These are phyloP conservation scores for Fusarium austroafricanum DNA, from an alignment of 2,329 filamentous ascomycete genomes.

Conservation along the genomic window DNA sequence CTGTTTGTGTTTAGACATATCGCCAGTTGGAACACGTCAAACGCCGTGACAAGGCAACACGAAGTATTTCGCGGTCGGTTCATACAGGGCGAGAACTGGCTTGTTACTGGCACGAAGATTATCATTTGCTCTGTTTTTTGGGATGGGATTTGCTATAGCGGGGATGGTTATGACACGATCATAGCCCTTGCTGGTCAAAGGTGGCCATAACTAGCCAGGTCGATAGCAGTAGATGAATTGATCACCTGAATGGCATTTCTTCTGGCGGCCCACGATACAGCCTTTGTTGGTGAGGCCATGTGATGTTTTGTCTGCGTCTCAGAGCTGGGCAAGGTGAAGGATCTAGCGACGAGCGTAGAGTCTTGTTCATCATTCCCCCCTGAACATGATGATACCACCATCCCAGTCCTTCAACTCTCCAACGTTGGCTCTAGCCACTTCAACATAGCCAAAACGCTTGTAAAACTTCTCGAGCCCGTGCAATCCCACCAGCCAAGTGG, in stretches of 20 bases:
- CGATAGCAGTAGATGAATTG: constrained; percentile 10
- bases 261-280: neutral
- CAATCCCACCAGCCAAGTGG: constrained; percentile 51
- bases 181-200: constrained; percentile 15
- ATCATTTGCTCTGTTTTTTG: constrained; percentile 10
- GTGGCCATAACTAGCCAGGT: constrained; percentile 2
- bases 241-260: neutral
- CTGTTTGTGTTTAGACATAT: constrained; percentile 9
- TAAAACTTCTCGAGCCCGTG: constrained; percentile 50
- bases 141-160: constrained; percentile 14
- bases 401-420: constrained; percentile 52
- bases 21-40: constrained; percentile 6
- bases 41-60: constrained; percentile 7
- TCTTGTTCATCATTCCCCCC: constrained; percentile 43
- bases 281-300: neutral
- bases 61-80: constrained; percentile 2
- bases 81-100: constrained; percentile 8
- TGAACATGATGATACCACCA: constrained; percentile 54
- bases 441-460: constrained; percentile 49
- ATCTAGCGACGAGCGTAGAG: neutral
- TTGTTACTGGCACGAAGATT: constrained; percentile 6
- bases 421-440: constrained; percentile 52
- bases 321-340: neutral
- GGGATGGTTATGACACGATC: constrained; percentile 20
- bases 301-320: neutral